Evolutionary conservation across 441 rosid species (phyloP).

Genomic region (Geranium incanum): DNA sequence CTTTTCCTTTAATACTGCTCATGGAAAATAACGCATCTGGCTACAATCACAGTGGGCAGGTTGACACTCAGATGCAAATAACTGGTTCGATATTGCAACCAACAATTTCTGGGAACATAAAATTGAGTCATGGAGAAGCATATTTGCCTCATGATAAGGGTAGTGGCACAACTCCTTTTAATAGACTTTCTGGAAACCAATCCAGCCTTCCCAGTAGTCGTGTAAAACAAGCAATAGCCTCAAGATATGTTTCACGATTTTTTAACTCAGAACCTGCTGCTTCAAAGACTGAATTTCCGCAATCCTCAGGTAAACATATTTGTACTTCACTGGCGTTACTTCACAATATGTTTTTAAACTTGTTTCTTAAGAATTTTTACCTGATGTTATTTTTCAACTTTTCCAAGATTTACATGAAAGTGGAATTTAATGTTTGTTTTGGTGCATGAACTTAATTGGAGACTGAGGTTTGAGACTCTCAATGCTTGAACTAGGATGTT

Average conservation of each 20-base stretch:
- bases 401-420: neutral
- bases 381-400: neutral
- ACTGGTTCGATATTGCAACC: slow-evolving; percentile 97
- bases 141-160: slow-evolving; percentile 97
- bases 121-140: slow-evolving; percentile 97
- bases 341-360: slow-evolving; percentile 2
- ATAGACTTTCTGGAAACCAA: slow-evolving; percentile 65
- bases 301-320: slow-evolving; percentile 45
- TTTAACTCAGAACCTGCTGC: slow-evolving; percentile 61
- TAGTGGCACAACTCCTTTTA: slow-evolving; percentile 62
- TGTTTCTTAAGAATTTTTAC: neutral
- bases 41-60: slow-evolving; percentile 80
- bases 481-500: too few species aligned
- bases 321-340: slow-evolving; percentile 4
- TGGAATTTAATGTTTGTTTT: neutral
- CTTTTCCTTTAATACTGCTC: slow-evolving; percentile 7
- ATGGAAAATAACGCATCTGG: slow-evolving; percentile 24
- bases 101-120: slow-evolving; percentile 83
- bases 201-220: slow-evolving; percentile 61
- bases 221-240: slow-evolving; percentile 70
- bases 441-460: neutral
- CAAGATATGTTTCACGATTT: slow-evolving; percentile 78
- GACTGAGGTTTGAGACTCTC: neutral
- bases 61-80: slow-evolving; percentile 85
- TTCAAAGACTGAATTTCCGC: slow-evolving; percentile 53